phyloP scores from a whole-genome alignment of 805 yeast genomes.

The Cyberlindnera japonica region DNA sequence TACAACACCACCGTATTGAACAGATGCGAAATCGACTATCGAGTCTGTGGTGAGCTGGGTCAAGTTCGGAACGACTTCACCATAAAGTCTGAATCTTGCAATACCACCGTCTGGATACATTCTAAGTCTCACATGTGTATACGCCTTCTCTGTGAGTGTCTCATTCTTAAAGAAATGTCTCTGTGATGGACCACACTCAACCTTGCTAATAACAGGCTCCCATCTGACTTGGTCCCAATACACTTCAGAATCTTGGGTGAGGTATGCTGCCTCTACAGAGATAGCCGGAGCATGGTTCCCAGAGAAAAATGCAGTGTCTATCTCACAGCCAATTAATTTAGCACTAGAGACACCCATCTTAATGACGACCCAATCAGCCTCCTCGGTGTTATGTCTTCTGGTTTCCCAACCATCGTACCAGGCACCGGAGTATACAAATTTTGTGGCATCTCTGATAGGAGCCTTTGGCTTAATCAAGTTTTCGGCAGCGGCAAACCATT shows the following conservation, averaged over 20 bases:
- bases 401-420: slow-evolving; percentile 99
- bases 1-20: slow-evolving; percentile 85
- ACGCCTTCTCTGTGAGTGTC: slow-evolving; percentile 53
- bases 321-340: slow-evolving; percentile 72
- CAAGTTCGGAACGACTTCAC: slow-evolving; percentile 71
- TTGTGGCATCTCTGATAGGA: slow-evolving; percentile 78
- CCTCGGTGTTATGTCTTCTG: slow-evolving; percentile 82
- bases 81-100: slow-evolving; percentile 89
- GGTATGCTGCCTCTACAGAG: slow-evolving; percentile 70
- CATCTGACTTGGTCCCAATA: slow-evolving; percentile 37
- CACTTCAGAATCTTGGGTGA: slow-evolving; percentile 24
- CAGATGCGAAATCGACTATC: slow-evolving; percentile 73
- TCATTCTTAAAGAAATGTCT: slow-evolving; percentile 75
- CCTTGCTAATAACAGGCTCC: slow-evolving; percentile 64
- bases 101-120: slow-evolving; percentile 99
- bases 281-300: slow-evolving; percentile 95
- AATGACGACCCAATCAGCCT: slow-evolving; percentile 84
- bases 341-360: slow-evolving; percentile 84
- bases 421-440: slow-evolving; percentile 82
- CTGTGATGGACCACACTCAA: slow-evolving; percentile 87
- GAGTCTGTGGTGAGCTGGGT: slow-evolving; percentile 33
- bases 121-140: slow-evolving; percentile 76
- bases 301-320: slow-evolving; percentile 90
- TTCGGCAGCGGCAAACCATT: slow-evolving; percentile 93
- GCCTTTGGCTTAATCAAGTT: slow-evolving; percentile 78